Conservation (phyloP, 2,329 filamentous ascomycete species). For the Ascosphaera aggregata region DNA sequence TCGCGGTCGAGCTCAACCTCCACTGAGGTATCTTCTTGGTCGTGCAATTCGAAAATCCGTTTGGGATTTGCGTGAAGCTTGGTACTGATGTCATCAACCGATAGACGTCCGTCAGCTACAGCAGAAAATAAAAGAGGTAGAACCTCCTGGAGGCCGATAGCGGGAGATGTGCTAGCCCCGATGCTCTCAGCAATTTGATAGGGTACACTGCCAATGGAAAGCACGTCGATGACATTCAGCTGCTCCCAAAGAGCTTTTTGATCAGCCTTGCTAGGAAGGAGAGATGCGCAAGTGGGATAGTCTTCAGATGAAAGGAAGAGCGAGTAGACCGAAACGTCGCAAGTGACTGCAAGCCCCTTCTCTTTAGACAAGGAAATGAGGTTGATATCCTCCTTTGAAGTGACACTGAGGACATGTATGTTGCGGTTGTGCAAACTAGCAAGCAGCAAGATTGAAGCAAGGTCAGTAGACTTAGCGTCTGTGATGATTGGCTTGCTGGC, state of each 20-base stretch:
- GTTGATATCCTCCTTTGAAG: constrained; percentile 57
- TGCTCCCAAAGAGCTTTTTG: constrained; percentile 55
- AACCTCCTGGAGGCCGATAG: constrained; percentile 47
- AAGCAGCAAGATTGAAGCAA: constrained; percentile 56
- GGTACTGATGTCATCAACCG: constrained; percentile 46
- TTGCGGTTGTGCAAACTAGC: constrained; percentile 57
- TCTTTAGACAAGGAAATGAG: constrained; percentile 56
- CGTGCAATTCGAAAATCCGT: constrained; percentile 61
- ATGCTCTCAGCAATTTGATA: constrained; percentile 40
- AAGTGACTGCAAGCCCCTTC: constrained; percentile 63
- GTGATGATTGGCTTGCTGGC: constrained; percentile 58
- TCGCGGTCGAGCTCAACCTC: constrained; percentile 56
- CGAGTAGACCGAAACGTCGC: constrained; percentile 60
- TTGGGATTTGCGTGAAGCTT: constrained; percentile 58
- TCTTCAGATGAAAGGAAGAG: constrained; percentile 52
- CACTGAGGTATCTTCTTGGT: constrained; percentile 48
- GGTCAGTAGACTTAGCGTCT: constrained; percentile 56
- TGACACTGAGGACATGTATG: constrained; percentile 59
- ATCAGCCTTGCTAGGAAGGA: constrained; percentile 40
- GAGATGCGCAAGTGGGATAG: constrained; percentile 39
- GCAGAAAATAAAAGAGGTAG: constrained; percentile 54
- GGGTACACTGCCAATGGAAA: constrained; percentile 55
- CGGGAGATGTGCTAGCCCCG: constrained; percentile 30
- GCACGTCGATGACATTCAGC: constrained; percentile 49
- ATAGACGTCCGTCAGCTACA: constrained; percentile 48